phyloP scores from a whole-genome alignment of 257 asterid genomes.

The Eustoma russellianum region DNA sequence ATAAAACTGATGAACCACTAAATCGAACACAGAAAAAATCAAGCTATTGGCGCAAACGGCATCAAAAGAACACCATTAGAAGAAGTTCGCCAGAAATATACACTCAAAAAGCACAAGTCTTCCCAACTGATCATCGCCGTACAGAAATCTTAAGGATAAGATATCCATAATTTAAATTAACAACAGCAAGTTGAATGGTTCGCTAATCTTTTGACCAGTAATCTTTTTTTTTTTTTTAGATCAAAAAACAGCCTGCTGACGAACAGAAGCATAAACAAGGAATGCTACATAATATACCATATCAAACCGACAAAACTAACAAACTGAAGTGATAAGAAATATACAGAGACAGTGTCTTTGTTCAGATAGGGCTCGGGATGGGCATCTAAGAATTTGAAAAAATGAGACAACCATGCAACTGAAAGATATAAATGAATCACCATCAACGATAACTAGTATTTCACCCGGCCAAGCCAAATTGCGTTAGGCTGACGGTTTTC shows the following conservation, averaged over 20 bases:
- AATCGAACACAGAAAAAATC: neutral
- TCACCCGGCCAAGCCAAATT: constrained; percentile 65
- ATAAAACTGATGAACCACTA: no score
- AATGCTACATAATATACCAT: neutral
- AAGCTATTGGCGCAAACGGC: neutral
- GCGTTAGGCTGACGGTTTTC: constrained; percentile 81
- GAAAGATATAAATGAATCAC: constrained; percentile 67
- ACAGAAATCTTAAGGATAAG: no score
- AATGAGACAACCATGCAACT: constrained; percentile 18
- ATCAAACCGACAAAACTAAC: neutral
- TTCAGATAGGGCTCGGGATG: neutral
- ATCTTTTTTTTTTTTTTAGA: no score
- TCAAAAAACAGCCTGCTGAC: no score
- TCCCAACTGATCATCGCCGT: no score
- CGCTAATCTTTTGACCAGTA: no score
- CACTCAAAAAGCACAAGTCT: no score
- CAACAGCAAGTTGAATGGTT: neutral
- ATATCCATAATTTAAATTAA: no score
- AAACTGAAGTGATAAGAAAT: constrained; percentile 4
- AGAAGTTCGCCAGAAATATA: no score
- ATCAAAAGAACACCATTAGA: no score
- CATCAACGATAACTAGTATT: constrained; percentile 62
- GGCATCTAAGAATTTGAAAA: constrained; percentile 16
- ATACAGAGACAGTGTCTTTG: neutral
- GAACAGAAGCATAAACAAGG: neutral